These are phyloP conservation scores for Colletotrichum sp. DNA, from an alignment of 2,329 filamentous ascomycete species.

Conservation along the genomic window DNA sequence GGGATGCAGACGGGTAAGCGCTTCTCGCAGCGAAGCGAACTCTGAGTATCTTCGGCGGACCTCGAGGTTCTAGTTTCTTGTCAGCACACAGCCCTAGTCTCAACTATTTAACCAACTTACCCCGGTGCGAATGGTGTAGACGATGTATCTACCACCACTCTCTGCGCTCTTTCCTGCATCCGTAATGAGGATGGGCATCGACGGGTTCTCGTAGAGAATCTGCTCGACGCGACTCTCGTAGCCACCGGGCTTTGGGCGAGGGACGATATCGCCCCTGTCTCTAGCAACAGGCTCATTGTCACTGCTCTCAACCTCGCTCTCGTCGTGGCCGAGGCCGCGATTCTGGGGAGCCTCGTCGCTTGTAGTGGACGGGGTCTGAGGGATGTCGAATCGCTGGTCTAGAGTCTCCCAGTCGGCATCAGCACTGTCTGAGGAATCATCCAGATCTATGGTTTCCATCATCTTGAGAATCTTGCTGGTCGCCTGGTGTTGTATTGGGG, in stretches of 20 bases:
- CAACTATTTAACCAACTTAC: slow-evolving; percentile 55
- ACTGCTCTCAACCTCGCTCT: slow-evolving; percentile 51
- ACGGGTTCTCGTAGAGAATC: slow-evolving; percentile 93
- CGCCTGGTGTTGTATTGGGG: background rate
- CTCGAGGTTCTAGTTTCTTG: slow-evolving; percentile 76
- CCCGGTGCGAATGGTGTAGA: slow-evolving; percentile 95
- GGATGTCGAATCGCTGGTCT: slow-evolving; percentile 67
- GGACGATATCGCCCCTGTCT: slow-evolving; percentile 46
- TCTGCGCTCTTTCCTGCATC: slow-evolving; percentile 96
- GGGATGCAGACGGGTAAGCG: slow-evolving; percentile 88
- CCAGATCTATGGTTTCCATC: slow-evolving; percentile 42
- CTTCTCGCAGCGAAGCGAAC: slow-evolving; percentile 88
- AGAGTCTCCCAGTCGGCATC: slow-evolving; percentile 48
- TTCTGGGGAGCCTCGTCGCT: slow-evolving; percentile 68
- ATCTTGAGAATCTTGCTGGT: slow-evolving; percentile 28
- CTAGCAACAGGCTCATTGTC: slow-evolving; percentile 47
- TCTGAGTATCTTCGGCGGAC: slow-evolving; percentile 96
- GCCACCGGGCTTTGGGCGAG: slow-evolving; percentile 77
- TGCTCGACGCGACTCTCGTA: slow-evolving; percentile 98
- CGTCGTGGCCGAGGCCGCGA: slow-evolving; percentile 35
- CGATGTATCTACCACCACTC: slow-evolving; percentile 90
- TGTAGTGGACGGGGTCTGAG: slow-evolving; percentile 74
- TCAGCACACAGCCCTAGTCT: background rate
- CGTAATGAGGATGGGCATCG: slow-evolving; percentile 87
- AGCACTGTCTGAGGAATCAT: slow-evolving; percentile 41